Evolutionary conservation across 331 rosid genomes (phyloP).

Genomic region (Erythrophleum ivorense): DNA sequence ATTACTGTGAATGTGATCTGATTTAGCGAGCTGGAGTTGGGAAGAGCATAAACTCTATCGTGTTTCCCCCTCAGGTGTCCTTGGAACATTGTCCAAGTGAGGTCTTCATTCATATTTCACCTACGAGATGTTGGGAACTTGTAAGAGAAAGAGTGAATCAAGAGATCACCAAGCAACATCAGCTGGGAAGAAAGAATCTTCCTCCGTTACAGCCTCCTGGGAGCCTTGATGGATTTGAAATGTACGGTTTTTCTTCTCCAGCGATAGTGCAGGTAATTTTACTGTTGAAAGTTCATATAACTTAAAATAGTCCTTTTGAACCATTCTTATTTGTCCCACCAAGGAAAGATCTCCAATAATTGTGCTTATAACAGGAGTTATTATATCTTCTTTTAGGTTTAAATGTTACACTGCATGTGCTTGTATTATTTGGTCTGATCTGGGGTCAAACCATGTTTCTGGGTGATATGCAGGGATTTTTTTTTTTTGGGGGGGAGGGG

Average conservation of each 20-base stretch:
- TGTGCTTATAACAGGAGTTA: not conserved
- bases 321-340: not conserved
- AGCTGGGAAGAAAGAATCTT: slow-evolving; percentile 70
- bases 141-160: slow-evolving; percentile 94
- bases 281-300: not conserved
- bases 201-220: slow-evolving; percentile 99
- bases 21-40: slow-evolving; percentile 22
- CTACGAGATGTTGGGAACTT: slow-evolving; percentile 89
- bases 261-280: slow-evolving; percentile 91
- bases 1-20: slow-evolving; percentile 3
- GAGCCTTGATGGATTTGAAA: slow-evolving; percentile 95
- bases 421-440: slow-evolving; percentile 2
- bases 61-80: slow-evolving; percentile 60
- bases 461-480: not conserved
- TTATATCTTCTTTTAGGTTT: not conserved
- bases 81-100: slow-evolving; percentile 79
- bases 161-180: slow-evolving; percentile 89
- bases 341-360: not conserved
- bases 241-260: slow-evolving; percentile 98
- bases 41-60: slow-evolving; percentile 20
- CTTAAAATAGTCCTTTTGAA: slow-evolving; percentile 17
- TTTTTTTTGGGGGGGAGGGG: not conserved
- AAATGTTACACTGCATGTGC: not conserved
- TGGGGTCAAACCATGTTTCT: not conserved
- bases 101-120: slow-evolving; percentile 82